phyloP scores from a whole-genome alignment of 1,139 yeast genomes.

The Nakaseomyces sp. region DNA sequence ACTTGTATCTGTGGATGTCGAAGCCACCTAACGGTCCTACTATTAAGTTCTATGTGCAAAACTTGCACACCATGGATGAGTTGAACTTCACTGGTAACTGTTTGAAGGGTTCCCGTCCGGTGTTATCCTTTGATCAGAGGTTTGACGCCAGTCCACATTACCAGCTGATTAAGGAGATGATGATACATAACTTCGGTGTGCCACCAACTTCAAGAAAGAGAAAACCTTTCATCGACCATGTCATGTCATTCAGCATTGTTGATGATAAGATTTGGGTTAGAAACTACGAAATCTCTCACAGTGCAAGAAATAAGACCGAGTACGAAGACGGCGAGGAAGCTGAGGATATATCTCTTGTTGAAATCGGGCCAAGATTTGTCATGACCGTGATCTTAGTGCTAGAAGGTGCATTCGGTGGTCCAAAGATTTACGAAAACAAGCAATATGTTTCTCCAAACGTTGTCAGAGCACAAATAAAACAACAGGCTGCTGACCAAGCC shows the following conservation, averaged over 20 bases:
- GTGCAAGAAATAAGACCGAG: constrained; percentile 44
- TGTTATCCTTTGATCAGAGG: constrained; percentile 74
- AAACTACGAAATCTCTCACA: constrained; percentile 85
- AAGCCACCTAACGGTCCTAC: constrained; percentile 99
- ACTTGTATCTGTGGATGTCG: constrained; percentile 86
- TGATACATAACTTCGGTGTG: constrained; percentile 84
- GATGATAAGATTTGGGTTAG: constrained; percentile 95
- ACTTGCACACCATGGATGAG: constrained; percentile 93
- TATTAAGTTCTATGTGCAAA: constrained; percentile 84
- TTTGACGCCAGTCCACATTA: constrained; percentile 64
- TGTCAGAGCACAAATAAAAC: constrained; percentile 81
- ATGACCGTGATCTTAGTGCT: constrained; percentile 83
- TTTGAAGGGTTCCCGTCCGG: constrained; percentile 91
- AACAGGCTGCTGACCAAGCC: constrained; percentile 75
- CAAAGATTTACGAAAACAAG: constrained; percentile 93
- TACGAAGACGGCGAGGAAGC: constrained; percentile 34
- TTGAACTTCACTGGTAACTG: constrained; percentile 95
- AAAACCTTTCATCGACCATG: constrained; percentile 93
- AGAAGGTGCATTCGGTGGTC: constrained; percentile 97
- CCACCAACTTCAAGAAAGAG: constrained; percentile 93
- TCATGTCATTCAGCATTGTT: constrained; percentile 82
- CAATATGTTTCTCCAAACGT: constrained; percentile 94
- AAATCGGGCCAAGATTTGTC: constrained; percentile 95
- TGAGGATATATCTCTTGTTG: constrained; percentile 64
- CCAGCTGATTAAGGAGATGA: constrained; percentile 72